Base-by-base conservation (phyloP, 371 early-diverging fungal species). In the Mortierella sp. region DNA sequence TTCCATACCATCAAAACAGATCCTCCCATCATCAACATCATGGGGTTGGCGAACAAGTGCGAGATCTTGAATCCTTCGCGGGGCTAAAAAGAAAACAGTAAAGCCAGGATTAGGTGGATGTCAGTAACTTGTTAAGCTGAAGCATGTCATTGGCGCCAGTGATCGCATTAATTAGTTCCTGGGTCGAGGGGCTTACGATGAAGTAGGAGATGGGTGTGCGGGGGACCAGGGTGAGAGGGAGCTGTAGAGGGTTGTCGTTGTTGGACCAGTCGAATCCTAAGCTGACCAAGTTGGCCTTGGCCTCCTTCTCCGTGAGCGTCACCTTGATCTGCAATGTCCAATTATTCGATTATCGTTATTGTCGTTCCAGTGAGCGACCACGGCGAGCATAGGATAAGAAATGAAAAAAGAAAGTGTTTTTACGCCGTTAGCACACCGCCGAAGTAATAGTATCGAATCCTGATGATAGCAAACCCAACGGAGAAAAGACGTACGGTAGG, bases 21-120 rank as follows among this genome's bases (percentile, higher is more conserved):
- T 70, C 87, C 80, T 37, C 89, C 89, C 87, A 89, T 87, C 90
- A 91, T 90, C 68, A 91, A 85, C 77, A 91, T 83, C 88, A 90
- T 89, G 1, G 92, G 92, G 85, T 91, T 91, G 26, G 85, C 85
- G 41, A 91, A 86, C 53, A 91, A 61, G 29, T 86, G 77, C 68
- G 75, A 68, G 34, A 87, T 55, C 73, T 86, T 87, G 80, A 91
- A 90, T 37, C 86, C 86, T 71, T 90, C 91, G 3, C 91, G 89
- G 41, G 80, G 72, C 89, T 89, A 58, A 4, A 9, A 58, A 8
- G 0, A 16, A 16, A 2, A 2, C 29, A 68, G 7, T 40, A 63
- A 22, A 47, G 37, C n/a, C 44, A 14, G 39, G 63, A 29, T 7
- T 6, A 31, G 50, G 41, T 34, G 19, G 24, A n/a, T 14, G 48